phyloP scores from a whole-genome alignment of 257 asterid species.

The Solanum peruvianum region DNA sequence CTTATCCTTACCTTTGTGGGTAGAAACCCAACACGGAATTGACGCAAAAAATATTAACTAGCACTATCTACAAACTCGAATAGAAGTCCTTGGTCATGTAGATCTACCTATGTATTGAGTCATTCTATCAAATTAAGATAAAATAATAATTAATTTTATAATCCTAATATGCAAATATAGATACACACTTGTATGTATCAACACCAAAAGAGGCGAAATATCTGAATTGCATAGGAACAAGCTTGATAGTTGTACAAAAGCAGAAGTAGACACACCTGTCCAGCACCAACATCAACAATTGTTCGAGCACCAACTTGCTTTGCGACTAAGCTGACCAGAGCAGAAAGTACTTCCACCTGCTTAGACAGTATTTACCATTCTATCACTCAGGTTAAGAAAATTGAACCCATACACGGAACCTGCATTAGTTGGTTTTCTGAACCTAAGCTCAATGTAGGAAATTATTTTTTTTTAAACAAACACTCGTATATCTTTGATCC shows the following conservation, averaged over 20 bases:
- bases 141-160: too few species aligned
- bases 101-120: too few species aligned
- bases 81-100: too few species aligned
- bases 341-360: conserved; percentile 75
- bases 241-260: background rate
- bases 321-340: conserved; percentile 49
- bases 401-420: background rate
- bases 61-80: too few species aligned
- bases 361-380: conserved; percentile 4
- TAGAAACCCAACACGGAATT: too few species aligned
- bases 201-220: too few species aligned
- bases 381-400: background rate
- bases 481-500: background rate
- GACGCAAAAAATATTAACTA: too few species aligned
- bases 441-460: background rate
- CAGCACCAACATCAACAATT: conserved; percentile 82
- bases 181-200: too few species aligned
- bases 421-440: background rate
- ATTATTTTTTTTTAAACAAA: too few species aligned
- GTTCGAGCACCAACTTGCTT: conserved; percentile 41
- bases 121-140: too few species aligned
- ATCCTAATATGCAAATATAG: too few species aligned
- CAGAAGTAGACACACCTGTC: conserved; percentile 53
- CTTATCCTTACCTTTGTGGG: too few species aligned
- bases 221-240: background rate